Evolutionary conservation across 2,329 filamentous ascomycete genomes (phyloP).

Genomic region (Colletotrichum karsti): DNA sequence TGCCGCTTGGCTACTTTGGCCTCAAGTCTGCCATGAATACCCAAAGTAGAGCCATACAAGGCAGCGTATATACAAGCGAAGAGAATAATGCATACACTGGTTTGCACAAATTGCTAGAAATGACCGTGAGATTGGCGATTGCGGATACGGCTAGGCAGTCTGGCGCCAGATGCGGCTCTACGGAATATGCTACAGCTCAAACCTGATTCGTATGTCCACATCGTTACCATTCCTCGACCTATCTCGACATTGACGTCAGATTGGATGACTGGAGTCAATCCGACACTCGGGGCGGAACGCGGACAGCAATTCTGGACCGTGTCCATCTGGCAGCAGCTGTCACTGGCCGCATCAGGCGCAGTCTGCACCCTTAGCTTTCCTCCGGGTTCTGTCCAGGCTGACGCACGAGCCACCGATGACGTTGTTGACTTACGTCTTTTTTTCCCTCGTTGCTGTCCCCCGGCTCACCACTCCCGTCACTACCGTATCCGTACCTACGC

Average conservation of each 20-base stretch:
- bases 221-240: background rate
- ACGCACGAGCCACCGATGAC: slow-evolving; percentile 31
- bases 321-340: slow-evolving; percentile 13
- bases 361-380: background rate
- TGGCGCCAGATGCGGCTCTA: background rate
- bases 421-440: slow-evolving; percentile 30
- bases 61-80: background rate
- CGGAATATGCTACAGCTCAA: background rate
- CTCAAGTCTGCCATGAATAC: slow-evolving; percentile 22
- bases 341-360: background rate
- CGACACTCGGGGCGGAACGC: background rate
- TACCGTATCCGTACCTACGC: no score
- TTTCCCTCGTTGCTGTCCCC: background rate
- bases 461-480: background rate
- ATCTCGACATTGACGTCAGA: slow-evolving; percentile 24
- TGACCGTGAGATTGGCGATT: no score
- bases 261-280: slow-evolving; percentile 8
- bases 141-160: background rate
- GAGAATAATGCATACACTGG: background rate
- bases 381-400: background rate
- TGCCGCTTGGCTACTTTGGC: slow-evolving; percentile 19
- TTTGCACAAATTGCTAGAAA: background rate
- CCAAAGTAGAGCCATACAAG: slow-evolving; percentile 8
- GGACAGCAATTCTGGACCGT: background rate
- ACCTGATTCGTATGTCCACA: background rate